Evolutionary conservation across 2,329 filamentous ascomycete genomes (phyloP), one percentile per base, ranked within the genome.

Genomic region (Dactylellina parvicollis): DNA sequence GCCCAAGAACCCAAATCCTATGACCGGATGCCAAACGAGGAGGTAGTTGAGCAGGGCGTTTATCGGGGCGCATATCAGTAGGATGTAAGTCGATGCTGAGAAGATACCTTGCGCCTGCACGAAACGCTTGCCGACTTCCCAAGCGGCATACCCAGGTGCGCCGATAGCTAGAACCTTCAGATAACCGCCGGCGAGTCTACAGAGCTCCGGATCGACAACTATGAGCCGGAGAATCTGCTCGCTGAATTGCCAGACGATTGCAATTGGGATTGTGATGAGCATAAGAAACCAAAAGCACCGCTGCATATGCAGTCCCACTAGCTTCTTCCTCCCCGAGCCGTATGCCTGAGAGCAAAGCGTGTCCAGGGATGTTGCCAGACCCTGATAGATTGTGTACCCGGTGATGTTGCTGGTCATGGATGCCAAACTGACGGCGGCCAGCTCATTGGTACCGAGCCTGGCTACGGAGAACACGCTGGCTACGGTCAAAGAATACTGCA

Each of bases 321-420:
- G 86, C 76, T 93, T 90, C 79, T 90, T 96, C 79, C 90, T 90
- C 0, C 94, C 94, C 0, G 91, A 96, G 1, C 95, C 94, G 79
- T 96, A 98, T 0, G 95, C 94, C 81, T 98, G 94, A 0, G 94
- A 88, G 80, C 94, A 97, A 1, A 98, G 87, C 0, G 94, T 98
- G 81, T 98, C 94, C 36, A 98, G 84, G 75, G 90, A 92, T 3
- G 94, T 98, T 0, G 92, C 90, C 12, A 98, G 85, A 70, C 77
- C 90, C 79, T 92, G 90, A 79, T 91, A 90, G 14, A 91, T 87
- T 0, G 89, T 90, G 77, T 90, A 89, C 67, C 90, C 91, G 12
- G 87, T 90, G 76, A 95, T 93, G 75, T 88, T 92, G 26, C 89
- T 89, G 1, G 90, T 91, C 91, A 94, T 94, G 77, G 88, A 88